A percentile compares a stretch with the other conserved stretches of the same genome.
Conservation (phyloP, 352 stramenopile genomes). For the Sclerospora graminicola region DNA sequence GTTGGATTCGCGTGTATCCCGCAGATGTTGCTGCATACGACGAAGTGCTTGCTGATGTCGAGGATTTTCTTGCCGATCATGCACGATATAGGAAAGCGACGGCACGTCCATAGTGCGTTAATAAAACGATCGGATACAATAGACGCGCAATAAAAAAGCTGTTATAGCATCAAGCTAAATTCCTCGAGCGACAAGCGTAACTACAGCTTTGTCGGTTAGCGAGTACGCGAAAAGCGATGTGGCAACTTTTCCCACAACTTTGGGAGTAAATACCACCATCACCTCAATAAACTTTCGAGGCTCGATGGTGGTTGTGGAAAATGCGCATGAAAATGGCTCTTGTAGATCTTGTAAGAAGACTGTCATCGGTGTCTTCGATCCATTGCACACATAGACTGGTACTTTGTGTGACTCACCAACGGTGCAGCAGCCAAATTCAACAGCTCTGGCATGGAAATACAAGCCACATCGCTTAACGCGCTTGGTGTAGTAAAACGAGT, state of each 20-base stretch:
- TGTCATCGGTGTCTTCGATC: constrained; percentile 65
- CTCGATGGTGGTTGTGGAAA: constrained; percentile 71
- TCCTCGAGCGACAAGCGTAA: constrained; percentile 67
- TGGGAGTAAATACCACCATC: constrained; percentile 60
- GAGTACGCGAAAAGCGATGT: constrained; percentile 79
- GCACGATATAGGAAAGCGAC: constrained; percentile 24
- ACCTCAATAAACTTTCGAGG: constrained; percentile 81
- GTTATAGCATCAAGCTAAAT: constrained; percentile 21
- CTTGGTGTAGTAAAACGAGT: constrained; percentile 84
- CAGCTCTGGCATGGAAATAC: constrained; percentile 78
- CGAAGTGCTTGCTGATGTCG: constrained; percentile 65
- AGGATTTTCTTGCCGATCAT: constrained; percentile 54
- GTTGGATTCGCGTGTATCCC: constrained; percentile 83
- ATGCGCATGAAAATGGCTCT: constrained; percentile 64
- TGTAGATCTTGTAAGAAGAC: constrained; percentile 76
- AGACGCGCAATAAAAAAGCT: constrained; percentile 11
- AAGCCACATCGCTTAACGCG: constrained; percentile 55
- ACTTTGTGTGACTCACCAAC: constrained; percentile 71
- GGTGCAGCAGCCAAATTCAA: constrained; percentile 68
- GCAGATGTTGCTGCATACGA: constrained; percentile 61
- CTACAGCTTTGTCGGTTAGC: constrained; percentile 62
- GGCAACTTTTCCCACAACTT: constrained; percentile 68
- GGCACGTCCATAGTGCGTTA: constrained; percentile 10
- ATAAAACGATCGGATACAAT: constrained; percentile 16
- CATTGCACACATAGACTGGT: constrained; percentile 82